These are phyloP conservation scores for Tremella mesenterica DNA, from an alignment of 768 basidiomycete genomes.

Conservation along the genomic window DNA sequence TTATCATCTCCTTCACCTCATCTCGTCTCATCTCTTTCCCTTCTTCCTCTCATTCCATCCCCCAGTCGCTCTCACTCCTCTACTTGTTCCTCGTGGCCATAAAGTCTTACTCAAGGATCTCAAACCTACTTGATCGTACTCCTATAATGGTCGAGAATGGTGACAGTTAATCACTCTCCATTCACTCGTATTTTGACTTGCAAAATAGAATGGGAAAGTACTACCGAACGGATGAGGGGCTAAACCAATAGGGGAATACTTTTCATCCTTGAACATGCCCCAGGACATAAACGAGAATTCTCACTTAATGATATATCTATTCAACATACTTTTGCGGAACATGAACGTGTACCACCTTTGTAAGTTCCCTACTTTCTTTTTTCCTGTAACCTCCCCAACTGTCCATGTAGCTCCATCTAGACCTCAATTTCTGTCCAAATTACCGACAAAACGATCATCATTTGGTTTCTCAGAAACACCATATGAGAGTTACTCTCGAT, in stretches of 20 bases:
- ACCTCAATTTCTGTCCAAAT: background rate
- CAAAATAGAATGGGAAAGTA: background rate
- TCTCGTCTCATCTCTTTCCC: background rate
- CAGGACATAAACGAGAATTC: constrained; percentile 42
- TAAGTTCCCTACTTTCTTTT: constrained; percentile 10
- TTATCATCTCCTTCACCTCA: background rate
- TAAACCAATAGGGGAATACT: constrained; percentile 26
- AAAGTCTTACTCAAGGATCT: background rate
- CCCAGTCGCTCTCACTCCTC: no score
- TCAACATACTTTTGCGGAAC: constrained; percentile 36
- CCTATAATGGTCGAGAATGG: background rate
- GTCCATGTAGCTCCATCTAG: background rate
- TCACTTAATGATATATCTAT: constrained; percentile 40
- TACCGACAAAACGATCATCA: background rate
- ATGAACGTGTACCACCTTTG: constrained; percentile 38
- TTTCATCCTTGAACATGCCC: constrained; percentile 29
- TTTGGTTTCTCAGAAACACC: no score
- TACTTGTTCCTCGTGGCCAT: background rate
- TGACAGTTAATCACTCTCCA: background rate
- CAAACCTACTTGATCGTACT: no score
- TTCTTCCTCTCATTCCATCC: background rate
- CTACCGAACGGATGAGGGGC: background rate
- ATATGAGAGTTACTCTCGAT: background rate
- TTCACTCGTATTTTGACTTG: no score
- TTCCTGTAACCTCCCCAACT: background rate